Base-by-base conservation (phyloP, 1,284 basidiomycete species). In the Tilletia walkeri region DNA sequence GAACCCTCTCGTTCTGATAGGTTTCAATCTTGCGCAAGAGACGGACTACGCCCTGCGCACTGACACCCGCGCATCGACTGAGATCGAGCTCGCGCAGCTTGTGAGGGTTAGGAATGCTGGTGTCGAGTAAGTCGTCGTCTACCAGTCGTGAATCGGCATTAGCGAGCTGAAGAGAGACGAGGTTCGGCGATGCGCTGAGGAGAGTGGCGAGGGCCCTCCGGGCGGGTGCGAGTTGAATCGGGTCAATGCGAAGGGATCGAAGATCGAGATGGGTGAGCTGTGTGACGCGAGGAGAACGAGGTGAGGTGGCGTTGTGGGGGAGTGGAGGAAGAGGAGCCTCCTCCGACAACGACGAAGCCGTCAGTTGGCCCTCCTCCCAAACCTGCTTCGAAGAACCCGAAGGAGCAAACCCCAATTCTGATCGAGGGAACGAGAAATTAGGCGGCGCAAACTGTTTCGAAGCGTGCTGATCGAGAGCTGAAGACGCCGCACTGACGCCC, bases 231-330 rank as follows among this genome's bases (percentile, higher is more conserved):
- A 30, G 56, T 38, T 59, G 56, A 2, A 34, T 9, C 7, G 56
- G 18, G 14, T 59, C 56, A 30, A 59, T 36, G 2, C 34, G 56
- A 9, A 59, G 34, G 24, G 56, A 59, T n/a, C 56, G 56, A 9
- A 59, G 56, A 18, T 59, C 56, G 34, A 59, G 56, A 18, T 59
- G 56, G 14, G 56, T 59, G 9, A 59, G 30, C 34, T 59, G 56
- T 34, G 24, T 59, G 24, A 30, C 30, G 14, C 56, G 56, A 14
- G 34, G 56, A 30, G 34, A 7, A 30, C 24, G 24, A 59, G 20
- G 24, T 30, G 14, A 45, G 41, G 41, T 45, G 24, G 24, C 24
- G 24, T 30, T 30, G 41, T 45, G 6, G 3, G 41, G 41, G 3
- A 45, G 41, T 7, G 41, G 41, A 45, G 41, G 41, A 45, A 45